phyloP scores from a whole-genome alignment of 495 filamentous ascomycete genomes.

The Xylaria curta region DNA sequence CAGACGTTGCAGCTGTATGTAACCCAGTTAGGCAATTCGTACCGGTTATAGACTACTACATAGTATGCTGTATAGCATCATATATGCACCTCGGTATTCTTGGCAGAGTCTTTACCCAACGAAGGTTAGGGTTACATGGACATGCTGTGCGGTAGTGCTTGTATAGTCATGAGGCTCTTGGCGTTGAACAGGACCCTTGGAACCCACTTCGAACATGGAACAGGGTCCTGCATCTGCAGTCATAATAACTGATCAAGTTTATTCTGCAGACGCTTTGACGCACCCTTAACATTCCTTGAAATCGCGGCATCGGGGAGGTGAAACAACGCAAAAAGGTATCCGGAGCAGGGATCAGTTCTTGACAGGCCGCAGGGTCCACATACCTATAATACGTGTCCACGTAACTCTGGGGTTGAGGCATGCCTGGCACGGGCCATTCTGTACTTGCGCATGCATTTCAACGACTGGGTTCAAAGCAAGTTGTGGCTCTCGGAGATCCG shows the following conservation, averaged over 20 bases:
- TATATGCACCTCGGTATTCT: background rate
- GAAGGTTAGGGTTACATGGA: background rate
- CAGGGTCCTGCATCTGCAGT: background rate
- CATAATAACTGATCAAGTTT: background rate
- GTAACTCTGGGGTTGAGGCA: background rate
- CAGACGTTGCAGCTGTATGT: background rate
- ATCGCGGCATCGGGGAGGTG: background rate
- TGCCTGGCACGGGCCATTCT: background rate
- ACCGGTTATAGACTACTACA: background rate
- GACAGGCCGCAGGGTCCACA: background rate
- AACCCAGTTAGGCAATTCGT: constrained; percentile 1
- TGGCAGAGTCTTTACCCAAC: background rate
- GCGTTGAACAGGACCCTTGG: background rate
- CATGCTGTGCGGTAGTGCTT: background rate
- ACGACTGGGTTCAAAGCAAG: background rate
- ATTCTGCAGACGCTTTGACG: constrained; percentile 24
- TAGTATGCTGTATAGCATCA: background rate
- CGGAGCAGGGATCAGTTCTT: background rate
- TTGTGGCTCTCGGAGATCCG: background rate
- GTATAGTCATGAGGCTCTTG: background rate
- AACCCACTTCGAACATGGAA: background rate
- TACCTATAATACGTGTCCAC: background rate
- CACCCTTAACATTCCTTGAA: background rate
- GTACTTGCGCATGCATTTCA: background rate
- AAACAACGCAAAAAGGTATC: background rate